Evolutionary conservation across 1,284 basidiomycete genomes (phyloP), one percentile per base, ranked within the genome.

Genomic region (Chalciporus sp.): DNA sequence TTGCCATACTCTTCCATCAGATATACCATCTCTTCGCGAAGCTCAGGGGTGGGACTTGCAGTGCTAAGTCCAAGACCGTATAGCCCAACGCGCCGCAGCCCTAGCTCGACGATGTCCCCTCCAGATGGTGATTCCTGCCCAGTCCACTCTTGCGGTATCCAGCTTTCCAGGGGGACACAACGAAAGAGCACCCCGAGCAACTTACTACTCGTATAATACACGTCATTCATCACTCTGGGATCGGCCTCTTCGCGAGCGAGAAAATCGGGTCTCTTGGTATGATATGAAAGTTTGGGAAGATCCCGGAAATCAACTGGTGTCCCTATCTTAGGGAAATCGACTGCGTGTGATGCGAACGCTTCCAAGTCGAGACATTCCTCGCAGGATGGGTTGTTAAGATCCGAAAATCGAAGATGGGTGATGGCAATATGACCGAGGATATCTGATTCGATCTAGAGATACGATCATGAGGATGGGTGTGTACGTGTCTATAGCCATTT

Each of bases 261-360:
- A 63, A 75, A 81, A 50, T 80, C 78, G 4, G 78, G 79, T 62
- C 56, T 60, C 47, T 55, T 40, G 47, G 62, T 61, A 23, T 23
- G 23, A 23, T 23, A 23, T 60, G 37, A 73, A 8, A 72, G 69
- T 61, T 61, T 78, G 1, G 87, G 88, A 14, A 89, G 79, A 7
- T 66, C 58, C 1, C 64, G 42, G 28, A 78, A 59, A 6, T 68
- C 65, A 7, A 89, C 85, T 1, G 86, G 78, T 7, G 77, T 75
- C 9, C 86, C 85, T 55, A 77, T 85, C 71, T 84, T 85, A 3
- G 77, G 82, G 62, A 81, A 93, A 73, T 88, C 88, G 1, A 86
- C 88, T 23, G 84, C 86, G 58, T 84, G 75, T 60, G 89, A 83
- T 65, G 89, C 90, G 20, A 89, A 71, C 43, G 78, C 71, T 0